phyloP scores from a whole-genome alignment of 202 grass and related monocot genomes.

The Panicum virgatum region DNA sequence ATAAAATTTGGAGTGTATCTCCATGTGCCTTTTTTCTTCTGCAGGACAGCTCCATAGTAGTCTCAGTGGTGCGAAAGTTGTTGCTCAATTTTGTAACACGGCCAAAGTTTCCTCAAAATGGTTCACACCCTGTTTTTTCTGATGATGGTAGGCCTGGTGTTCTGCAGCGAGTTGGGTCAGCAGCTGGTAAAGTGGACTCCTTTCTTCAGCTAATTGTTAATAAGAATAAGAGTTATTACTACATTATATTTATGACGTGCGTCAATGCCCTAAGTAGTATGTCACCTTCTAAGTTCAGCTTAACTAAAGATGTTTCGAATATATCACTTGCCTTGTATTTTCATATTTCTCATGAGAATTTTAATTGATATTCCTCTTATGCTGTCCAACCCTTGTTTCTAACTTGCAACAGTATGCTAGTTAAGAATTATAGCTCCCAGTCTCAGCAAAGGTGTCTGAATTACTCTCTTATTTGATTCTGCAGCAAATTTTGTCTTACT shows the following conservation, averaged over 20 bases:
- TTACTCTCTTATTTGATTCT: slow-evolving; percentile 39
- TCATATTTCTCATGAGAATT: not conserved
- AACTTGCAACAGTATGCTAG: slow-evolving; percentile 14
- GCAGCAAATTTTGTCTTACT: slow-evolving; percentile 94
- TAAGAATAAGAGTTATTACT: slow-evolving; percentile 2
- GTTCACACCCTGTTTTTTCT: slow-evolving; percentile 65
- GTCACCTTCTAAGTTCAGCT: not conserved
- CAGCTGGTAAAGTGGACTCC: slow-evolving; percentile 64
- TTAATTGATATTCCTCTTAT: not conserved
- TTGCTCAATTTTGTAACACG: slow-evolving; percentile 83
- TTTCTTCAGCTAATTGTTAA: not conserved
- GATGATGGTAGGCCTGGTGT: slow-evolving; percentile 78
- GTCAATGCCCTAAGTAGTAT: slow-evolving; percentile 9
- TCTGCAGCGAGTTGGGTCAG: slow-evolving; percentile 92
- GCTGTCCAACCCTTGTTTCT: not conserved
- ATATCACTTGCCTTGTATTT: not conserved
- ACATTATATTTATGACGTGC: not conserved
- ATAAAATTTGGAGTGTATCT: slow-evolving; percentile 40
- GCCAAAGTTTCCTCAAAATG: slow-evolving; percentile 70
- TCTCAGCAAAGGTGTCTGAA: not conserved
- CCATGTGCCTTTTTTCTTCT: slow-evolving; percentile 33
- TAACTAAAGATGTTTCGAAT: slow-evolving; percentile 18
- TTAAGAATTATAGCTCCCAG: not conserved
- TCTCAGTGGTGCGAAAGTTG: slow-evolving; percentile 68
- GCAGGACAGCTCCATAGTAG: slow-evolving; percentile 74